Evolutionary conservation across 2,329 filamentous ascomycete genomes (phyloP), one percentile per base, ranked within the genome.

Genomic region (Incumbomyces lentus): DNA sequence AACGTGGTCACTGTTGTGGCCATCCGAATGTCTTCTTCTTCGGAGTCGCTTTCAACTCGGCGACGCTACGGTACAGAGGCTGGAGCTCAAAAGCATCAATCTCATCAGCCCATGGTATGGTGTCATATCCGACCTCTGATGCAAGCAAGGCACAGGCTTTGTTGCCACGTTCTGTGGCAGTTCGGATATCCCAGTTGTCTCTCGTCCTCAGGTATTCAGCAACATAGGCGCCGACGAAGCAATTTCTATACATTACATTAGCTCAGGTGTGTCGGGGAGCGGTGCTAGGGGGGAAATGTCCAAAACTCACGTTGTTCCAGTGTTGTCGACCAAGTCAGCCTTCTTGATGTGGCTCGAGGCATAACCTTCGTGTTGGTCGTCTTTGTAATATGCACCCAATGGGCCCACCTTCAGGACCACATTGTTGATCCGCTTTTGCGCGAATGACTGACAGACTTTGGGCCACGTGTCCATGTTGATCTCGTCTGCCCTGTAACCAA

Each of bases 71-170:
- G 16, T 31, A 36, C 3, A 36, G 19, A 10, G n/a, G 16, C 5
- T 34, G 16, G n/a, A 16, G 14, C 2, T 35, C 13, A 19, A 45
- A 49, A 26, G 19, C 22, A n/a, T 48, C 45, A 16, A 55, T 48
- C 29, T 52, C 49, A 31, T 53, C 49, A 16, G 49, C 47, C 52
- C 52, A 55, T 22, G 52, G 52, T n/a, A 55, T 51, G 8, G 37
- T 22, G 6, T 49, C 36, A 26, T 45, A 46, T 2, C 52, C 52
- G 8, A 53, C n/a, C 10, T 22, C 26, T 8, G 17, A 13, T 33
- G 48, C 48, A 3, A 40, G 49, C 6, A 33, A 32, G 18, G 51
- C 51, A 7, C 44, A 31, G 5, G 52, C 52, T 42, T 49, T 53
- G 38, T 42, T 38, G 11, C 49, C 52, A 6, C 39, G 40, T 8